A percentile compares a stretch with the other conserved stretches of the same genome.
Conservation (phyloP, 805 yeast genomes). For the Saccharomyces kudriavzevii region DNA sequence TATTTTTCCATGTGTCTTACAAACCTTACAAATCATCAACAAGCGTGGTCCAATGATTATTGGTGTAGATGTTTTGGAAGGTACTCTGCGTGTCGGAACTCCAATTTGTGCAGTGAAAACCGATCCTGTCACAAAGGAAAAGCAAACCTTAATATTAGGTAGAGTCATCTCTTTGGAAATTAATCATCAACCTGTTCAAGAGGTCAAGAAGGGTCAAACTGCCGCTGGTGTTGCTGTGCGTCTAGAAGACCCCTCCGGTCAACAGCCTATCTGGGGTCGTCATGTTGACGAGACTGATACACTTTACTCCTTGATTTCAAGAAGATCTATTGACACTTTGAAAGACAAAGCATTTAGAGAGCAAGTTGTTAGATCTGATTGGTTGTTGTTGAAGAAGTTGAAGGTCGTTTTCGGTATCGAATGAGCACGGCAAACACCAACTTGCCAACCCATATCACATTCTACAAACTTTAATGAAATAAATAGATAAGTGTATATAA, state of each 20-base stretch:
- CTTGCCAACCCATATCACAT: neutral
- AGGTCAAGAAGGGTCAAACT: slow-evolving; percentile 89
- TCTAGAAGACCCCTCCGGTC: slow-evolving; percentile 83
- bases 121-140: slow-evolving; percentile 78
- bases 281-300: slow-evolving; percentile 92
- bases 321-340: slow-evolving; percentile 92
- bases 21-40: slow-evolving; percentile 92
- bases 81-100: slow-evolving; percentile 81
- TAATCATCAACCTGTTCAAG: slow-evolving; percentile 75
- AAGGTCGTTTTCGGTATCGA: slow-evolving; percentile 80
- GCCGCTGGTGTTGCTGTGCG: slow-evolving; percentile 98
- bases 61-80: slow-evolving; percentile 96
- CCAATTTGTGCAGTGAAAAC: slow-evolving; percentile 90
- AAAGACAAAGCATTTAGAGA: slow-evolving; percentile 97
- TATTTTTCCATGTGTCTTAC: slow-evolving; percentile 89
- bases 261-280: slow-evolving; percentile 98
- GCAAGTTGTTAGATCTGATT: slow-evolving; percentile 87
- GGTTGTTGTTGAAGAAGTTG: slow-evolving; percentile 84
- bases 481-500: neutral
- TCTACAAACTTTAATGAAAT: neutral
- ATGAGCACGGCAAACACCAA: slow-evolving; percentile 11
- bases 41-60: slow-evolving; percentile 98
- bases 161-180: slow-evolving; percentile 90
- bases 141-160: slow-evolving; percentile 64
- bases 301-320: slow-evolving; percentile 79